Percentiles rank a stretch among this genome's conserved stretches.
These are phyloP conservation scores for Penicillium sp. DNA, from an alignment of 2,329 filamentous ascomycete genomes.

Conservation along the genomic window DNA sequence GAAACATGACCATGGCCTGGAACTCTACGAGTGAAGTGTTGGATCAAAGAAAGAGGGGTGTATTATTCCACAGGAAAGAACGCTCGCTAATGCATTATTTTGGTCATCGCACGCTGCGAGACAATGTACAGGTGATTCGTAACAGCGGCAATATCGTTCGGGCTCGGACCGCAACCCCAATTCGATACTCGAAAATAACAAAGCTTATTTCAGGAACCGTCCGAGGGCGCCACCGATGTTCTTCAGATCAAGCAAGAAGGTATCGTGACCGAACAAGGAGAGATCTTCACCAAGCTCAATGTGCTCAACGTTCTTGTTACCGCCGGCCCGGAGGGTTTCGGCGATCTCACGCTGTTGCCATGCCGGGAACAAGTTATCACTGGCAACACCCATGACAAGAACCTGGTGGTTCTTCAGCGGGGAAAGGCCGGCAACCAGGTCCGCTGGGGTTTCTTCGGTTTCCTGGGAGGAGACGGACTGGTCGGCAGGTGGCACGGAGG, in stretches of 20 bases:
- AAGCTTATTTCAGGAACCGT: slow-evolving; percentile 61
- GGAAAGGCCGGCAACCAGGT: slow-evolving; percentile 75
- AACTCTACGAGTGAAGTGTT: background rate
- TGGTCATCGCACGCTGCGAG: slow-evolving; percentile 6
- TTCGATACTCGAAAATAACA: background rate
- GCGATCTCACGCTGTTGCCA: slow-evolving; percentile 98
- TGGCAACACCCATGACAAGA: slow-evolving; percentile 89
- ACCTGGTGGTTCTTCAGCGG: slow-evolving; percentile 74
- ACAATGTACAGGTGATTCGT: slow-evolving; percentile 3
- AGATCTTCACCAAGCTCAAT: slow-evolving; percentile 91
- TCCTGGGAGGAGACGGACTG: slow-evolving; percentile 24
- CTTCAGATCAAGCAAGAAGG: slow-evolving; percentile 88
- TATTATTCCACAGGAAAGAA: slow-evolving; percentile 11
- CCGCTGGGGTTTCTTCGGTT: slow-evolving; percentile 63
- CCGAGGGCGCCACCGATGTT: slow-evolving; percentile 84
- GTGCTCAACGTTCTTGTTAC: slow-evolving; percentile 81
- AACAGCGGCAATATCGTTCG: background rate
- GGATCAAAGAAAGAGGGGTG: background rate
- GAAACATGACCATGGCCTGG: background rate
- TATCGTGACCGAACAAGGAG: slow-evolving; percentile 94
- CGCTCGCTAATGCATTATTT: slow-evolving; percentile 18
- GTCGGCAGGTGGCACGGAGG: slow-evolving; percentile 35
- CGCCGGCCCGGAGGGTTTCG: slow-evolving; percentile 72
- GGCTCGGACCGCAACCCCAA: background rate
- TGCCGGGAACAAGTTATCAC: slow-evolving; percentile 93